These are phyloP conservation scores for Albatrellus sp. DNA, from an alignment of 1,284 basidiomycete genomes.

Conservation along the genomic window DNA sequence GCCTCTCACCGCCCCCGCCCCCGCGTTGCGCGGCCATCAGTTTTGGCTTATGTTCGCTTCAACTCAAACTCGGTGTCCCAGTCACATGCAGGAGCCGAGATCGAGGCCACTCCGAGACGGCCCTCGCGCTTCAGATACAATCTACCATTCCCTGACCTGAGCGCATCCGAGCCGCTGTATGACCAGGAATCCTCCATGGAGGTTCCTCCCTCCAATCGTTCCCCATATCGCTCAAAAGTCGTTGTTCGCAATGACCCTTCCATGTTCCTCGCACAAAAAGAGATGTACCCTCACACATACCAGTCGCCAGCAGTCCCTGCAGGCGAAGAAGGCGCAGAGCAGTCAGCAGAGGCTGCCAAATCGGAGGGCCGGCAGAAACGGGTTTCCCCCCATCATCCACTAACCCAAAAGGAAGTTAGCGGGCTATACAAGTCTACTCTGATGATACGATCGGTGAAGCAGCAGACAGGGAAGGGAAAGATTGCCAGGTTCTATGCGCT, in stretches of 20 bases:
- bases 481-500: conserved; percentile 56
- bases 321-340: conserved; percentile 1
- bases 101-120: conserved; percentile 2
- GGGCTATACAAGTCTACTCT: conserved; percentile 47
- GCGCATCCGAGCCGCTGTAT: conserved; percentile 46
- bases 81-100: not conserved
- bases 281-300: conserved; percentile 8
- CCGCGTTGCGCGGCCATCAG: not conserved
- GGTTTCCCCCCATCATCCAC: conserved; percentile 15
- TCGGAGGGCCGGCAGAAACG: conserved; percentile 14
- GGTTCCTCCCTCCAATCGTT: conserved; percentile 36
- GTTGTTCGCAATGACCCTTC: conserved; percentile 48
- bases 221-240: conserved; percentile 43
- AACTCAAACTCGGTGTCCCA: conserved; percentile 9
- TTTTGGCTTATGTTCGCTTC: not conserved
- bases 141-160: conserved; percentile 38
- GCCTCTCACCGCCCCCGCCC: conserved; percentile 2
- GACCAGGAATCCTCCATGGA: conserved; percentile 43
- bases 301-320: conserved; percentile 1
- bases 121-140: conserved; percentile 1
- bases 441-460: conserved; percentile 50
- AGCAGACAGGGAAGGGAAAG: conserved; percentile 84
- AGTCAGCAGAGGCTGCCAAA: conserved; percentile 5
- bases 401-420: conserved; percentile 15
- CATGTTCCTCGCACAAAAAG: conserved; percentile 16